Base-by-base conservation (phyloP, 306 rosid species). In the Coriaria nepalensis region DNA sequence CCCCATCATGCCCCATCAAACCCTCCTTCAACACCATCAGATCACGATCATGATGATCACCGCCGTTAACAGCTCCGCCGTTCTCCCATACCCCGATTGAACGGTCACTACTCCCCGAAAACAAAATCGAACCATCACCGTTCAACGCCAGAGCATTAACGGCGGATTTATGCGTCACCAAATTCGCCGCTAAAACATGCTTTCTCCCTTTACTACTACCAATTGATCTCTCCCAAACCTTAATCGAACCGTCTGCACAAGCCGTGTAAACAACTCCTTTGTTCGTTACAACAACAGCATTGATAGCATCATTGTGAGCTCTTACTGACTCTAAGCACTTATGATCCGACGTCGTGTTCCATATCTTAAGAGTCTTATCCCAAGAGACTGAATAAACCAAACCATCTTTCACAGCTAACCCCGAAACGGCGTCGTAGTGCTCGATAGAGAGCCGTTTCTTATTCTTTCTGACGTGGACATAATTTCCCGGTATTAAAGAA, bases 271-370 rank as follows among this genome's bases (percentile, higher is more conserved):
- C 75, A 4, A 64, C 33, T n/a, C 85, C 85, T 29, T 64, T 44
- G 0, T 9, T 9, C 0, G 63, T 14, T 7, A 81, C 90, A 0
- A 49, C 77, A 0, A 81, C 29, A 2, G 84, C 90, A 61, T 81
- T 81, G 4, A 81, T 61, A 0, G 90, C 81, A 11, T 81, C 90
- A 0, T 77, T 70, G 4, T 81, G 90, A 6, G 81, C 90, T 47
- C 58, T 65, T 6, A 77, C 72, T 8, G 90, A 77, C 71, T 71
- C 72, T 57, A 74, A 51, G 56, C 85, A 81, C 45, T 63, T 57
- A 49, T 41, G 45, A 43, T 66, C 47, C 0, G 63, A 45, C 20
- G 60, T 55, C n/a, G n/a, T n/a, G 7, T 64, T 74, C 92, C 92
- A 77, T 2, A 81, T 56, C 73, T 81, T 81, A 0, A 81, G 59